Evolutionary conservation across 1,284 basidiomycete genomes (phyloP).

Genomic region (Phaffia rhodozyma): DNA sequence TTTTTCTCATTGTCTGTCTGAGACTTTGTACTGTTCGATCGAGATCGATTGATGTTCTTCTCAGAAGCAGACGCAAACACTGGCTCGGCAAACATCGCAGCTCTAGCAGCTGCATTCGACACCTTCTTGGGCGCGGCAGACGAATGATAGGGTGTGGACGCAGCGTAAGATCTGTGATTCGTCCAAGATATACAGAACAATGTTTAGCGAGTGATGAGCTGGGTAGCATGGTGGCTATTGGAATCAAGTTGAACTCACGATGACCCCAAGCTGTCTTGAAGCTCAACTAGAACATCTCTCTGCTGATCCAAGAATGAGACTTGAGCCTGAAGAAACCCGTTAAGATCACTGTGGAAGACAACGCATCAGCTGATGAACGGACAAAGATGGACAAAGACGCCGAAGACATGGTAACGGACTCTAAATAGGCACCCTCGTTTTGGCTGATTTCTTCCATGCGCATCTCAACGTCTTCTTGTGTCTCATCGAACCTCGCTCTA

Average conservation of each 20-base stretch:
- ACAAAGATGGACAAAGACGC: not conserved
- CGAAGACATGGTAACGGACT: not conserved
- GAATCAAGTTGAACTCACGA: constrained; percentile 38
- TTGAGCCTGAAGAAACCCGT: constrained; percentile 56
- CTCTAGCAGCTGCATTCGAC: too few species aligned
- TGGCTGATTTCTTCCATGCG: constrained; percentile 65
- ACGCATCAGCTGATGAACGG: not conserved
- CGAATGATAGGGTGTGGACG: not conserved
- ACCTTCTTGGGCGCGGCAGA: not conserved
- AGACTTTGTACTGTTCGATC: constrained; percentile 31
- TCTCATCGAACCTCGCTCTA: constrained; percentile 63
- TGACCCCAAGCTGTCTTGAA: constrained; percentile 51
- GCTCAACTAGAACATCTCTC: constrained; percentile 52
- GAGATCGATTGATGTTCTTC: constrained; percentile 23
- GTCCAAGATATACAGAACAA: constrained; percentile 17
- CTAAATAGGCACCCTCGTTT: constrained; percentile 53
- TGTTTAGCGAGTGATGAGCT: constrained; percentile 7
- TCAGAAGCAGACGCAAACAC: constrained; percentile 15
- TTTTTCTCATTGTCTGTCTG: constrained; percentile 22
- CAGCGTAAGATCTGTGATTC: not conserved
- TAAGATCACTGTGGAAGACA: constrained; percentile 40
- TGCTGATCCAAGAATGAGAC: constrained; percentile 60
- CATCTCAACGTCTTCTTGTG: constrained; percentile 59
- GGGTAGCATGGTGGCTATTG: not conserved
- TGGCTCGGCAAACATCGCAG: constrained; percentile 3